Evolutionary conservation across 2,329 filamentous ascomycete genomes (phyloP).

Genomic region (Ophiosphaerella korrae): DNA sequence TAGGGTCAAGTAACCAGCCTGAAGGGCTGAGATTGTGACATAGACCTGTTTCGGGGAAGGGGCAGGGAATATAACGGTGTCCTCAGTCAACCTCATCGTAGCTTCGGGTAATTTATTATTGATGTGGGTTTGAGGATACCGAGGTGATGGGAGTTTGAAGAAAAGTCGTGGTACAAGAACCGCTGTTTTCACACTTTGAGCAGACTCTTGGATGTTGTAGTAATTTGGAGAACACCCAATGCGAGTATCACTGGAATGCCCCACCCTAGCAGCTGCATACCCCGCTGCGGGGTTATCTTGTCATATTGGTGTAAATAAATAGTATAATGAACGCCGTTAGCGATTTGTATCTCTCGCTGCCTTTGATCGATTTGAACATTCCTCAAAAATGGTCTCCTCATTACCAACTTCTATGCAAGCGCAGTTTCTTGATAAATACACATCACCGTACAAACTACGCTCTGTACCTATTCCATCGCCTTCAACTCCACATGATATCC

Average conservation of each 20-base stretch:
- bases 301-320: not conserved
- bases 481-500: slow-evolving; percentile 46
- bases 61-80: slow-evolving; percentile 27
- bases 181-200: too few relatives aligned
- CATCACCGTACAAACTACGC: slow-evolving; percentile 48
- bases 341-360: not conserved
- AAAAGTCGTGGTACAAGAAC: too few relatives aligned
- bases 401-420: slow-evolving; percentile 45
- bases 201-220: not conserved
- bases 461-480: slow-evolving; percentile 42
- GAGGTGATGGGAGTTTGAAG: too few relatives aligned
- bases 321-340: not conserved
- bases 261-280: slow-evolving; percentile 24
- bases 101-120: not conserved
- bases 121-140: not conserved
- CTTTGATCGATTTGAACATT: not conserved
- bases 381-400: slow-evolving; percentile 15
- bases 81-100: slow-evolving; percentile 8
- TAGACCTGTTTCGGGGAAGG: slow-evolving; percentile 28
- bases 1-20: slow-evolving; percentile 51
- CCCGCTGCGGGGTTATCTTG: slow-evolving; percentile 33
- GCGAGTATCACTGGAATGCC: slow-evolving; percentile 18
- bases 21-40: slow-evolving; percentile 39
- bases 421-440: slow-evolving; percentile 51
- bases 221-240: slow-evolving; percentile 1